phyloP scores from a whole-genome alignment of 179 eudicot species.

The Silene noctiflora region DNA sequence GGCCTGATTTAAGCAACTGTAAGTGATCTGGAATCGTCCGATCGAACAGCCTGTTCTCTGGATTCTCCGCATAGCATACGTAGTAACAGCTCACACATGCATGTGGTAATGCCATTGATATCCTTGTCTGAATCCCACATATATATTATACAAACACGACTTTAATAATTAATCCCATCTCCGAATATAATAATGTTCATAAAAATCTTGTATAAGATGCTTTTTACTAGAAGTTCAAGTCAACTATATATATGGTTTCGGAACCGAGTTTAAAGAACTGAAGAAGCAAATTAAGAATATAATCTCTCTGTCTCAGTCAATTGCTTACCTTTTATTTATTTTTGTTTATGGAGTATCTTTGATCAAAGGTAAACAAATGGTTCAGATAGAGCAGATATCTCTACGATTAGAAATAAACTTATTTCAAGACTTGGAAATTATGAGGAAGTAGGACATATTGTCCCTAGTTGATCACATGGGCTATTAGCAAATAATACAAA shows the following conservation, averaged over 20 bases:
- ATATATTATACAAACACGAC: background rate
- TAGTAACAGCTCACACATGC: conserved; percentile 97
- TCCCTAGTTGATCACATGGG: conserved; percentile 23
- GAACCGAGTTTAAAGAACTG: too few relatives aligned
- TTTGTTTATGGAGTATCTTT: too few relatives aligned
- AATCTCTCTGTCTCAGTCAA: background rate
- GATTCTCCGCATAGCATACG: conserved; percentile 93
- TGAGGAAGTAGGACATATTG: background rate
- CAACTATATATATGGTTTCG: too few relatives aligned
- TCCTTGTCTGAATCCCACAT: conserved; percentile 67
- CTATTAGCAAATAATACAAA: conserved; percentile 2
- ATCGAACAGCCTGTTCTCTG: conserved; percentile 66
- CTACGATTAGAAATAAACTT: too few relatives aligned
- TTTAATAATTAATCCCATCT: background rate
- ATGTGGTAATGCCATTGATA: conserved; percentile 93
- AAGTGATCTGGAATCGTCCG: conserved; percentile 56
- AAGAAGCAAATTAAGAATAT: too few relatives aligned
- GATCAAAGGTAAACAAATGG: too few relatives aligned
- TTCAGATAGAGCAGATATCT: too few relatives aligned
- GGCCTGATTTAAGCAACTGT: conserved; percentile 42
- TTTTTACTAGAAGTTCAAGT: too few relatives aligned
- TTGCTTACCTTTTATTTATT: background rate
- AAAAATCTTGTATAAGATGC: too few relatives aligned
- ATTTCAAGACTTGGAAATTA: too few relatives aligned
- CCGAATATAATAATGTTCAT: too few relatives aligned